Evolutionary conservation across 2,329 filamentous ascomycete genomes (phyloP).

Genomic region (Cladophialophora chaetospira): DNA sequence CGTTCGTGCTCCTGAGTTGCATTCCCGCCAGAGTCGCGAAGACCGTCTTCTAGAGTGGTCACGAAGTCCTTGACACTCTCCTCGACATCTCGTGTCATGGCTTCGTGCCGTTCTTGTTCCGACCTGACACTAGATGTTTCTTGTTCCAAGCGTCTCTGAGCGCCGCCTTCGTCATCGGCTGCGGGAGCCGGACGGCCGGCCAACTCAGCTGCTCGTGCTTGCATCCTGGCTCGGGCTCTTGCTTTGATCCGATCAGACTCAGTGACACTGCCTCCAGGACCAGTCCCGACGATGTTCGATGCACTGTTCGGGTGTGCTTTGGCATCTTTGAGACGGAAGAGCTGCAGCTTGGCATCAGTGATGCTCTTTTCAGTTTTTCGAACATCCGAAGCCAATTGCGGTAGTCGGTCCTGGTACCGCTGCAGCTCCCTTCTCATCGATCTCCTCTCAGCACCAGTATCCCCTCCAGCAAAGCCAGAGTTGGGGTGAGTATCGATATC

Average conservation of each 20-base stretch:
- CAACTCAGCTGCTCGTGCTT: constrained; percentile 89
- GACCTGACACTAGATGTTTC: constrained; percentile 78
- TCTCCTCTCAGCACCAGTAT: constrained; percentile 86
- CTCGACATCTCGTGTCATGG: constrained; percentile 95
- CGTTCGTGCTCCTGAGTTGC: constrained; percentile 84
- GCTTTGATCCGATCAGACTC: constrained; percentile 95
- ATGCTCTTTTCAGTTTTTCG: constrained; percentile 89
- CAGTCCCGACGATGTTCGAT: constrained; percentile 82
- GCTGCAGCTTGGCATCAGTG: constrained; percentile 83
- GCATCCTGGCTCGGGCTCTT: constrained; percentile 96
- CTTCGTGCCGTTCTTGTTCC: constrained; percentile 91
- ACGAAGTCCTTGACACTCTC: constrained; percentile 91
- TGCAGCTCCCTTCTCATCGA: constrained; percentile 87
- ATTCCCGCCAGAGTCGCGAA: constrained; percentile 78
- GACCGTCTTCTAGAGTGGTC: constrained; percentile 77
- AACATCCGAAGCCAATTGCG: constrained; percentile 88
- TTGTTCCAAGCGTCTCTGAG: constrained; percentile 82
- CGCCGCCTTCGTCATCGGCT: constrained; percentile 71
- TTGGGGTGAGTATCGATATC: constrained; percentile 93
- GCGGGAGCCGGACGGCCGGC: constrained; percentile 79
- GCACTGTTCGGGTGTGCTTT: constrained; percentile 85
- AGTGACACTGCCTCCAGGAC: constrained; percentile 84
- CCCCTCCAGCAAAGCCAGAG: constrained; percentile 66
- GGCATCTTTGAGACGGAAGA: constrained; percentile 91
- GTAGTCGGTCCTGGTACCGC: constrained; percentile 82